These are phyloP conservation scores for Schizosaccharomyces octosporus DNA, from an alignment of 805 yeast species.

Conservation along the genomic window DNA sequence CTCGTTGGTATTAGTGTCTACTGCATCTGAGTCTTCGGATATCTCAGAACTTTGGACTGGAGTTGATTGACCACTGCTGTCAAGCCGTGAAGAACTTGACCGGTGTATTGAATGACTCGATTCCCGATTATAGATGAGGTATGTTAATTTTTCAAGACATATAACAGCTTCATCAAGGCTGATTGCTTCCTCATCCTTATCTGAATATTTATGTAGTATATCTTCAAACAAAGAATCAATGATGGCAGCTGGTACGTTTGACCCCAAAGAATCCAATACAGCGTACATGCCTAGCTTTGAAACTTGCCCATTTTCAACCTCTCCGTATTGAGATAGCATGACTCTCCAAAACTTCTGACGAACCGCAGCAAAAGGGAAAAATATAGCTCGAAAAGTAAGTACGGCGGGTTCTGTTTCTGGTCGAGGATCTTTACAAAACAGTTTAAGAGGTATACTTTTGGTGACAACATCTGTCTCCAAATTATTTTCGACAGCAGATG, in stretches of 20 bases:
- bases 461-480: neutral
- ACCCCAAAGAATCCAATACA: slow-evolving; percentile 41
- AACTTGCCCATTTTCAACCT: slow-evolving; percentile 20
- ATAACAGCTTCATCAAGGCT: slow-evolving; percentile 29
- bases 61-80: neutral
- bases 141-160: slow-evolving; percentile 23
- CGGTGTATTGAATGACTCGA: neutral
- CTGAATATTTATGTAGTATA: slow-evolving; percentile 7
- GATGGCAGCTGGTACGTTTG: slow-evolving; percentile 16
- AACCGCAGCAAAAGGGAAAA: neutral
- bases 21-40: neutral
- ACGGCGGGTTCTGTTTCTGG: neutral
- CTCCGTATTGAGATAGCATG: slow-evolving; percentile 26
- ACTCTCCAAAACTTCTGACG: slow-evolving; percentile 38
- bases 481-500: neutral
- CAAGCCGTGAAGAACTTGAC: neutral
- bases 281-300: slow-evolving; percentile 37
- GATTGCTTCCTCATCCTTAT: slow-evolving; percentile 17
- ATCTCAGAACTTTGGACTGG: neutral
- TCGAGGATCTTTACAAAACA: neutral
- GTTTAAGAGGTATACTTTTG: neutral
- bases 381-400: neutral
- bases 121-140: slow-evolving; percentile 5
- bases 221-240: slow-evolving; percentile 10
- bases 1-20: neutral